Base-by-base conservation (phyloP, 2,329 filamentous ascomycete species). In the Cladobotryum mycophilum region DNA sequence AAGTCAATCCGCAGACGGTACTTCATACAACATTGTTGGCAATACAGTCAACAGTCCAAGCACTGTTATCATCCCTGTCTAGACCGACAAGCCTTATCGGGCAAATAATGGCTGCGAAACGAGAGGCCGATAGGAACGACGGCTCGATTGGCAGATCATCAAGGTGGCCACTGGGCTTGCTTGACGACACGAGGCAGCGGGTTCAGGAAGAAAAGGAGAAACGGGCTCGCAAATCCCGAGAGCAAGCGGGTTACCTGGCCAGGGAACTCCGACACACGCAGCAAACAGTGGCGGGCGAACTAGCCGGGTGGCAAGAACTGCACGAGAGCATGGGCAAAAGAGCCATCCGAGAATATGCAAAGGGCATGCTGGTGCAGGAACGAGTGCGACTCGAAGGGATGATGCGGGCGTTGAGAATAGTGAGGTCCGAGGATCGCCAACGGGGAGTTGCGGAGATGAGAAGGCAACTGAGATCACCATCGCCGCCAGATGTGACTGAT, bases 291-390 rank as follows among this genome's bases (percentile, higher is more conserved):
- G 92, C 95, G 6, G 79, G 83, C 2, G 93, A 99, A 70, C 69
- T 99, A 50, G 93, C 93, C 1, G 90, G 88, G 14, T 99, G 93
- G 89, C 91, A 96, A 62, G 89, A 95, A 38, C 81, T 90, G 72
- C 84, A 95, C 62, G 88, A 89, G 58, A 82, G 80, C 61, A 82
- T 88, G 70, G 90, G 88, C 1, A 75, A 84, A 54, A 80, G 80
- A 52, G 88, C 89, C 25, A 80, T 96, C 54, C 81, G 78, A 57
- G 83, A 89, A 43, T 81, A 95, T 59, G 92, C 88, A 15, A 80
- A 76, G 61, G 81, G 82, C 33, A 90, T 91, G 79, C 75, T 97
- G 22, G 81, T 96, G 4, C 78, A 80, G 48, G 93, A 99, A 70
- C 81, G 80, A 57, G 86, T 88, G 63, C 79, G 88, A 58, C 71